These are phyloP conservation scores for Diaporthe australafricana DNA, from an alignment of 2,329 filamentous ascomycete species.

Conservation along the genomic window DNA sequence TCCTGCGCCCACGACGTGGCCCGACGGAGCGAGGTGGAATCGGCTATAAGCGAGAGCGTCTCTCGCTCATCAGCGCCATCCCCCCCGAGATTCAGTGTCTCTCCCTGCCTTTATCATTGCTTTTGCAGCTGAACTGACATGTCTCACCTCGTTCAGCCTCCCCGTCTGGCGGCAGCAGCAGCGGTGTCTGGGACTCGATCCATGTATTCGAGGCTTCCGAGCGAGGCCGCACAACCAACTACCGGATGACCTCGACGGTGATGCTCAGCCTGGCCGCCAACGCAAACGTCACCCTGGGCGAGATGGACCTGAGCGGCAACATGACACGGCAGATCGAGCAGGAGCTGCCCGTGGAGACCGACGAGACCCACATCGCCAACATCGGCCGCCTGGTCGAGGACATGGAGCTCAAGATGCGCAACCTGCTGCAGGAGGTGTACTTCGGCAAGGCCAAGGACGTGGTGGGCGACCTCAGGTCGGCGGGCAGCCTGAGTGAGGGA, in stretches of 20 bases:
- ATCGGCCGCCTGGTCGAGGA: conserved; percentile 95
- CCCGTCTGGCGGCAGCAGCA: conserved; percentile 69
- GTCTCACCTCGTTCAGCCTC: conserved; percentile 62
- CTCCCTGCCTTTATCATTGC: conserved; percentile 14
- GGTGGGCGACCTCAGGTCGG: conserved; percentile 91
- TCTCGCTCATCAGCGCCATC: conserved; percentile 17
- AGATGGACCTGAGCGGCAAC: conserved; percentile 94
- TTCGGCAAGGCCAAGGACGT: conserved; percentile 99
- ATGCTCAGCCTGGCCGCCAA: conserved; percentile 84
- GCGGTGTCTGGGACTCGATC: conserved; percentile 96
- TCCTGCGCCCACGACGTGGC: neutral
- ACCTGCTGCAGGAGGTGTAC: conserved; percentile 97
- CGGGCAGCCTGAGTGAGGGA: conserved; percentile 84
- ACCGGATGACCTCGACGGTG: conserved; percentile 97
- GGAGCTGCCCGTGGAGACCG: conserved; percentile 88
- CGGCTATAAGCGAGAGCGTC: conserved; percentile 24
- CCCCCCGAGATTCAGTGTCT: neutral
- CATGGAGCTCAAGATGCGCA: conserved; percentile 99
- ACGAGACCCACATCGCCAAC: conserved; percentile 95
- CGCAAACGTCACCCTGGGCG: conserved; percentile 70
- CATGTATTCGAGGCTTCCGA: conserved; percentile 98
- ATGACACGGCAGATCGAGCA: conserved; percentile 97
- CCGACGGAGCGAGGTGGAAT: neutral
- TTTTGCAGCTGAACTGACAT: neutral
- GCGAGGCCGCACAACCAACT: conserved; percentile 90